Evolutionary conservation across 495 filamentous ascomycete genomes (phyloP).

Genomic region (Pyrenula aspistea): DNA sequence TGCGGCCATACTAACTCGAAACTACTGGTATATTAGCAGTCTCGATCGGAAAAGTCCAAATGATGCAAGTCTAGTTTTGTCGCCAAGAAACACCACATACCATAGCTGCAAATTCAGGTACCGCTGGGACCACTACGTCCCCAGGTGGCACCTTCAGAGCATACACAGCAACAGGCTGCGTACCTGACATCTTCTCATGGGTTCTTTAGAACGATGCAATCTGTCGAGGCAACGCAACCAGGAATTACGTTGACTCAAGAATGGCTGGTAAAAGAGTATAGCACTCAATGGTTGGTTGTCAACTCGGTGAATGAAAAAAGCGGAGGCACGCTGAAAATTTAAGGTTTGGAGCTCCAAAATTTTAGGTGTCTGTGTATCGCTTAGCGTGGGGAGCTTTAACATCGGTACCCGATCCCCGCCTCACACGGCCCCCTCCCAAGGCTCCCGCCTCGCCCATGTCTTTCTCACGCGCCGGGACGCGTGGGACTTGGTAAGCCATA

Average conservation of each 20-base stretch:
- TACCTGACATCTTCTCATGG: conserved; percentile 40
- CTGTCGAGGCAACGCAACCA: no score
- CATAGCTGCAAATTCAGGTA: conserved; percentile 64
- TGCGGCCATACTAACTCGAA: conserved; percentile 96
- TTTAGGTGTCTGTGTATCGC: neutral
- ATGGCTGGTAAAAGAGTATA: no score
- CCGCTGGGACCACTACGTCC: conserved; percentile 61
- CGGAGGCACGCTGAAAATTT: neutral
- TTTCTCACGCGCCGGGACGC: neutral
- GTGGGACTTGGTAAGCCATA: no score
- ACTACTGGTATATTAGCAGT: conserved; percentile 39
- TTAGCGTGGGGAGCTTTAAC: neutral
- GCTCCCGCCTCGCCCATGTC: neutral
- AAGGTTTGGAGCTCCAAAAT: neutral
- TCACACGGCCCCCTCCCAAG: no score
- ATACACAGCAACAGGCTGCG: conserved; percentile 74
- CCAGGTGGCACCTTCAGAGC: conserved; percentile 78
- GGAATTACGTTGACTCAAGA: no score
- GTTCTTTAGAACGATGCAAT: no score
- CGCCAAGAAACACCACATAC: conserved; percentile 27
- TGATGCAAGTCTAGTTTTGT: neutral
- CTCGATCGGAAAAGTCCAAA: no score
- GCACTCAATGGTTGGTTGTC: no score
- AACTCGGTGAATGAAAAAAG: no score
- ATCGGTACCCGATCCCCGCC: no score